A percentile compares a stretch with the other conserved stretches of the same genome.
These are phyloP conservation scores for Aspergillus ochraceus DNA, from an alignment of 2,329 filamentous ascomycete genomes.

Conservation along the genomic window DNA sequence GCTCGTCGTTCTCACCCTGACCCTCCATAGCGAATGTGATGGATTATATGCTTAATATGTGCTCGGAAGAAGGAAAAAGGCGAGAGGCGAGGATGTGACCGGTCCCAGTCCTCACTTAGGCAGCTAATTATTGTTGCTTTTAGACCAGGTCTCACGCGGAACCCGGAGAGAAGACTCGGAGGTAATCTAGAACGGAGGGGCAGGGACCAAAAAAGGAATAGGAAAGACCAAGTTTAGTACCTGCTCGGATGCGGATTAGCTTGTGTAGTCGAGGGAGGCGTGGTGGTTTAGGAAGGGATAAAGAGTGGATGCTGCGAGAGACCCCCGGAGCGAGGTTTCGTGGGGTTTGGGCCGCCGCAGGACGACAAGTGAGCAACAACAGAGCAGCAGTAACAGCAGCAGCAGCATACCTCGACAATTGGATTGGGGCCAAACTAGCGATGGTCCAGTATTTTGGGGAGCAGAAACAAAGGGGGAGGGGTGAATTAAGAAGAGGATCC, in stretches of 20 bases:
- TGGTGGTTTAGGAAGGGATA: slow-evolving; percentile 28
- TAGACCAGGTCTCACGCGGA: slow-evolving; percentile 29
- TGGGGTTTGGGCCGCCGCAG: slow-evolving; percentile 40
- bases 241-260: slow-evolving; percentile 17
- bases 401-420: slow-evolving; percentile 30
- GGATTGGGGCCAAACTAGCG: slow-evolving; percentile 11
- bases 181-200: slow-evolving; percentile 17
- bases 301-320: slow-evolving; percentile 17
- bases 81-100: slow-evolving; percentile 27
- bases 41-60: slow-evolving; percentile 13
- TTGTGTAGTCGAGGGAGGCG: slow-evolving; percentile 15
- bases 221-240: slow-evolving; percentile 13
- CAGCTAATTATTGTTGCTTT: slow-evolving; percentile 12
- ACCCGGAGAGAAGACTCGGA: slow-evolving; percentile 18
- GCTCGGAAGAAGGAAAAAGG: slow-evolving; percentile 24
- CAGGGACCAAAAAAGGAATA: slow-evolving; percentile 15
- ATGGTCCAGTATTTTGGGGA: background rate
- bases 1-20: slow-evolving; percentile 91
- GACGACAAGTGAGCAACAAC: slow-evolving; percentile 26
- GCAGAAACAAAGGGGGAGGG: background rate
- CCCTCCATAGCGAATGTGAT: slow-evolving; percentile 74
- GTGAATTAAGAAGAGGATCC: background rate
- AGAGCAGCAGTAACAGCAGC: slow-evolving; percentile 4
- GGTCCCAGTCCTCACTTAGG: slow-evolving; percentile 34
- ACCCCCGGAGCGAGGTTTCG: slow-evolving; percentile 36